Evolutionary conservation across 306 rosid species (phyloP), one percentile per base, ranked within the genome.

Genomic region (Acacia melanoxylon): DNA sequence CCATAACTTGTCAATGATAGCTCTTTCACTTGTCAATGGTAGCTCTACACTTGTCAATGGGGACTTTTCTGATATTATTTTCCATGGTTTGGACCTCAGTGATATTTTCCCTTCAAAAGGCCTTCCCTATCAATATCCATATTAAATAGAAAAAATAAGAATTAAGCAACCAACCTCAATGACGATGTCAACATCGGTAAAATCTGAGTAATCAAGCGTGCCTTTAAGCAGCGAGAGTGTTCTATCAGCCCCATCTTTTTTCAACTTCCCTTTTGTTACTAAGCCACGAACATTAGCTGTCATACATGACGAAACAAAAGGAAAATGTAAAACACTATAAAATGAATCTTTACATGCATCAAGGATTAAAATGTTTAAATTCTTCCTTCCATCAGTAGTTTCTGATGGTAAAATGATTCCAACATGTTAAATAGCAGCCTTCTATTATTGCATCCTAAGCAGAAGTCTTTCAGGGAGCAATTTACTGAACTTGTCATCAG

Each of bases 171-270:
- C 48, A 73, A 93, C 98, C 99, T 96, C 99, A 83, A 96, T 91
- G 82, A 93, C 99, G 92, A 96, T 72, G 86, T 92, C 98, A 71
- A 87, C 93, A 82, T 96, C 97, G 80, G 84, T 93, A 83, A 93
- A 92, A 72, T 91, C 94, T 19, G 92, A 54, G 86, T 93, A 96
- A 86, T 94, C 97, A 76, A 96, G 80, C 81, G 86, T 92, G 68
- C 97, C 99, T 89, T 93, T 92, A 84, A 93, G 94, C 83, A 85
- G 78, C n/a, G 87, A 84, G 19, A 96, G 88, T 44, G 92, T 82
- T 86, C 80, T 83, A 10, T 88, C 91, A 68, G 90, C 97, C 86
- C 90, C 94, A 49, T 90, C 91, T 78, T 83, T 88, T 48, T 94
- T 42, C 90, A 96, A 83, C 82, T 89, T 91, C 79, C 96, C 89